A percentile compares a stretch with the other conserved stretches of the same genome.
Conservation (phyloP, 352 stramenopile species). For the Globisporangium middletonii region DNA sequence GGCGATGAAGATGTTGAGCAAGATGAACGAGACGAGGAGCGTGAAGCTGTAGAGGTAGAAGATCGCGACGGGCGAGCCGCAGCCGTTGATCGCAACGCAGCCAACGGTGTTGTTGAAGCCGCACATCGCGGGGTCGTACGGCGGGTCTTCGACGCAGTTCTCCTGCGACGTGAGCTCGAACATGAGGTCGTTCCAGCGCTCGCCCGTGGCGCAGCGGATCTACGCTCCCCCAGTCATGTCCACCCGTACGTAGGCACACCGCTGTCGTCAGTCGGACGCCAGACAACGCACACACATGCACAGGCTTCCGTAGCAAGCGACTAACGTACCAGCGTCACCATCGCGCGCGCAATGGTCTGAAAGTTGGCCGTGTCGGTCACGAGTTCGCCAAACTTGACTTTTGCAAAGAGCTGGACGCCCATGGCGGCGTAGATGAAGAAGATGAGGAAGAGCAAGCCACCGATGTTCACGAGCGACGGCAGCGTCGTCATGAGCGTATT, state of each 20-base stretch:
- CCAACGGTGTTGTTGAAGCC: conserved; percentile 38
- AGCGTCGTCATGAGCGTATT: conserved; percentile 86
- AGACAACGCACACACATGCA: conserved; percentile 1
- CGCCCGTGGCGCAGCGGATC: conserved; percentile 87
- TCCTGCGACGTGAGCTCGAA: conserved; percentile 67
- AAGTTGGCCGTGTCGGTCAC: conserved; percentile 85
- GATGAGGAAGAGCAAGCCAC: conserved; percentile 78
- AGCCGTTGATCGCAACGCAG: conserved; percentile 66
- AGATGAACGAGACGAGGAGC: conserved; percentile 83
- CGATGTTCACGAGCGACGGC: conserved; percentile 85
- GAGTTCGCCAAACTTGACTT: conserved; percentile 58
- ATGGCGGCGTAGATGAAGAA: conserved; percentile 92
- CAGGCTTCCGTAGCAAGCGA: background rate
- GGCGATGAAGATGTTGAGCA: conserved; percentile 91
- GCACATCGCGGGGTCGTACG: conserved; percentile 50
- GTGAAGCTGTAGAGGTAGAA: conserved; percentile 87
- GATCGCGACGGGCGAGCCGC: conserved; percentile 55
- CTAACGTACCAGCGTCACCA: conserved; percentile 43
- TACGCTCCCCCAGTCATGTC: conserved; percentile 26
- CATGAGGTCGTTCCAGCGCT: conserved; percentile 92
- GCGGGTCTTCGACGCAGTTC: conserved; percentile 35
- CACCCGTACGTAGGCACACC: background rate
- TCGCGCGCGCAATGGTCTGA: conserved; percentile 67
- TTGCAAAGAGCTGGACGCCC: conserved; percentile 88
- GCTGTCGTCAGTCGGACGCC: conserved; percentile 4